These are phyloP conservation scores for Royoungia palumana DNA, from an alignment of 768 basidiomycete genomes.

Conservation along the genomic window DNA sequence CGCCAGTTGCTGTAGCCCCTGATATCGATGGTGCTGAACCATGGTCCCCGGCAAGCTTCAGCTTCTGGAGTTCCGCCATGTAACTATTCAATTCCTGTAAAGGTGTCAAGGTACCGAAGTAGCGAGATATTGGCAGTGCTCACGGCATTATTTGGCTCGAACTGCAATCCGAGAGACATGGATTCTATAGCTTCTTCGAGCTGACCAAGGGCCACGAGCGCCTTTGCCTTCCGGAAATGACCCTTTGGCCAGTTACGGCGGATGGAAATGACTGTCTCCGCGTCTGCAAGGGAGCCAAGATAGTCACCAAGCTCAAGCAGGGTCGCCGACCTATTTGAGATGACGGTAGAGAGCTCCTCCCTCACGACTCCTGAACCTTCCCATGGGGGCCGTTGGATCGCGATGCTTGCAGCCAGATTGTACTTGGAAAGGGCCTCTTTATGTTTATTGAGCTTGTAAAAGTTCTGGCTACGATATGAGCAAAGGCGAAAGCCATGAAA, in stretches of 20 bases:
- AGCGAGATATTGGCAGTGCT: conserved; percentile 9
- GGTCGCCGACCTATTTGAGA: conserved; percentile 92
- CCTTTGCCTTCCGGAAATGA: conserved; percentile 91
- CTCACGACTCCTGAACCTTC: conserved; percentile 78
- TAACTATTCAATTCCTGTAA: too few species aligned
- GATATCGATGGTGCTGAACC: too few species aligned
- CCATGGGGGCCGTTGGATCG: conserved; percentile 83
- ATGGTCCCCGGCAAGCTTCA: too few species aligned
- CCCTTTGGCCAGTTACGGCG: conserved; percentile 93
- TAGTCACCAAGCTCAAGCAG: conserved; percentile 74
- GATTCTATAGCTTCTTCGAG: conserved; percentile 79
- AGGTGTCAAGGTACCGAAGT: conserved; percentile 6
- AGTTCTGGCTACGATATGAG: conserved; percentile 43
- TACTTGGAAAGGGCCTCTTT: conserved; percentile 75
- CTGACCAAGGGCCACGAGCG: conserved; percentile 68
- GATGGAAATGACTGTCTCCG: conserved; percentile 83
- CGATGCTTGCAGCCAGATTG: conserved; percentile 71
- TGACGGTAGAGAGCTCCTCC: conserved; percentile 85
- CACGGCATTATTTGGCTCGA: conserved; percentile 68
- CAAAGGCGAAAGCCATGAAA: background rate
- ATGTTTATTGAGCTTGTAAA: conserved; percentile 76
- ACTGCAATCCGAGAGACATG: conserved; percentile 77
- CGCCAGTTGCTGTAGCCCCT: too few species aligned
- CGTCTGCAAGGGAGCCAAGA: conserved; percentile 79
- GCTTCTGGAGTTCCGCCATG: too few species aligned